Conservation (phyloP, 306 rosid species). For the Begonia peltatifolia region DNA sequence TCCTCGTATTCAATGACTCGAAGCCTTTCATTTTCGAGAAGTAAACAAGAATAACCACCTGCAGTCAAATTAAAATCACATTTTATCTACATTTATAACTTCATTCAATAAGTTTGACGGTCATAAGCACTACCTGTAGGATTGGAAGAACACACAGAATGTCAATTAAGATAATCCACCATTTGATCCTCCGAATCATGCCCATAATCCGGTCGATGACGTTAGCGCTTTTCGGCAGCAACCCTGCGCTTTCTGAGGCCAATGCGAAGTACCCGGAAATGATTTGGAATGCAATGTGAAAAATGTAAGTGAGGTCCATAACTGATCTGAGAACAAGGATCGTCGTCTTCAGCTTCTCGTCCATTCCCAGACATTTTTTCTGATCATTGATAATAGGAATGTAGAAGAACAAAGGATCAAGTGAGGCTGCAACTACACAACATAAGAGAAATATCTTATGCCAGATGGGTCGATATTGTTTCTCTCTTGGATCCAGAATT, state of each 20-base stretch:
- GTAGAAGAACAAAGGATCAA: background rate
- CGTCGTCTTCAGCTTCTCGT: background rate
- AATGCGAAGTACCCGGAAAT: no score
- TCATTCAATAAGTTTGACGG: background rate
- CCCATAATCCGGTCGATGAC: no score
- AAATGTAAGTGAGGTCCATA: background rate
- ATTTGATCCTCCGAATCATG: background rate
- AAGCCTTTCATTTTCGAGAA: background rate
- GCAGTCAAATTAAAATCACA: background rate
- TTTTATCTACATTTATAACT: no score
- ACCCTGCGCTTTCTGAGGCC: no score
- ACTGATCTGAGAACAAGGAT: background rate
- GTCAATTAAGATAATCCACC: background rate
- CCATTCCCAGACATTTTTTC: background rate
- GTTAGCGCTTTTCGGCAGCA: no score
- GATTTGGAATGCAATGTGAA: background rate
- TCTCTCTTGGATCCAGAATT: no score
- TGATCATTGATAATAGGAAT: no score
- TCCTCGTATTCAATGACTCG: background rate
- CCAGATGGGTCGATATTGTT: background rate
- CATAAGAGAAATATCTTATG: no score
- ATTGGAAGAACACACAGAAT: slow-evolving; percentile 11
- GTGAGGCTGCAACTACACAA: no score
- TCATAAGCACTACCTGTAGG: slow-evolving; percentile 8
- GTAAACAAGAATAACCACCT: background rate